Percentiles rank a stretch among this genome's conserved stretches.
Conservation (phyloP, 495 filamentous ascomycete species). For the Lindgomyces ingoldianus region DNA sequence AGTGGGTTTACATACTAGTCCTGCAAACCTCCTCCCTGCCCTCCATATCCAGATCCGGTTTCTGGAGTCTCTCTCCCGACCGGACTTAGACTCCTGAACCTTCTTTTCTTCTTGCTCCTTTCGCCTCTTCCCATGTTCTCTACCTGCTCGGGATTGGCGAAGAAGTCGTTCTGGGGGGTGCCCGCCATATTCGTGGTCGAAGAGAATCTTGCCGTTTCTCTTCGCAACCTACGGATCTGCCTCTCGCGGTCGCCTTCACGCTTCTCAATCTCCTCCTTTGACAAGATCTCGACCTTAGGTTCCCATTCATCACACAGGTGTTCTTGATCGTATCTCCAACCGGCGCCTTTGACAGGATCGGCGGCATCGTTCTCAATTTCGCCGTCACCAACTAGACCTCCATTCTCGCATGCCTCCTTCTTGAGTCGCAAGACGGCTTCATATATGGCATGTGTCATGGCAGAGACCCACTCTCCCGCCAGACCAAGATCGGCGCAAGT, state of each 20-base stretch:
- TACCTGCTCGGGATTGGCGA: slow-evolving; percentile 45
- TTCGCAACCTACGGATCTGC: slow-evolving; percentile 78
- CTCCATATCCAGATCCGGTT: slow-evolving; percentile 63
- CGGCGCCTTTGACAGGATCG: slow-evolving; percentile 67
- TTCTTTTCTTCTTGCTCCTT: slow-evolving; percentile 87
- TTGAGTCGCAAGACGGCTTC: slow-evolving; percentile 90
- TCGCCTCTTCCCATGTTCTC: slow-evolving; percentile 83
- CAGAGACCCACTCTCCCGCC: slow-evolving; percentile 87
- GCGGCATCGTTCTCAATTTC: slow-evolving; percentile 90
- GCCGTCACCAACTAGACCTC: slow-evolving; percentile 71
- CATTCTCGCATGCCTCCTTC: slow-evolving; percentile 92
- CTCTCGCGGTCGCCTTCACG: slow-evolving; percentile 92
- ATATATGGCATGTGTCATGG: slow-evolving; percentile 94
- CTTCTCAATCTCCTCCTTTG: slow-evolving; percentile 97
- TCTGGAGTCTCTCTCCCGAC: slow-evolving; percentile 73
- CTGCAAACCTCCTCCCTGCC: slow-evolving; percentile 65
- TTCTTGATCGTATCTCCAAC: slow-evolving; percentile 93
- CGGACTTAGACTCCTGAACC: slow-evolving; percentile 87
- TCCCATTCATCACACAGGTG: slow-evolving; percentile 91
- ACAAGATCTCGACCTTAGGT: slow-evolving; percentile 83
- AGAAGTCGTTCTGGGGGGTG: slow-evolving; percentile 53
- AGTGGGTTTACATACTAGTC: slow-evolving; percentile 57
- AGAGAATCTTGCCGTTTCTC: slow-evolving; percentile 91
- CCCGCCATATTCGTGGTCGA: slow-evolving; percentile 74
- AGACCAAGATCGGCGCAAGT: slow-evolving; percentile 92